These are phyloP conservation scores for Mallotus japonicus DNA, from an alignment of 441 rosid species.

Conservation along the genomic window DNA sequence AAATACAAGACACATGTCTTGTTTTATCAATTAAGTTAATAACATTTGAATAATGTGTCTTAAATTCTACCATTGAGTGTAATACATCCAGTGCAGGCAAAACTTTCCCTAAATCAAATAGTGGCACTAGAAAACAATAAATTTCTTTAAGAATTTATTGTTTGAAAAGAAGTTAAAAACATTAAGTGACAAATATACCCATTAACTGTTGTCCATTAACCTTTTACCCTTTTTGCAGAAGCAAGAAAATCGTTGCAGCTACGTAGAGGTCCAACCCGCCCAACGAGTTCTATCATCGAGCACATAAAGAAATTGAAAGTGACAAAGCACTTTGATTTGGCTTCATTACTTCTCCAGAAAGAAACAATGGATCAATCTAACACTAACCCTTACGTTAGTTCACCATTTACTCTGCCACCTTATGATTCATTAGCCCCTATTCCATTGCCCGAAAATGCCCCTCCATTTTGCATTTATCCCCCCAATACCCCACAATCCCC, in stretches of 20 bases:
- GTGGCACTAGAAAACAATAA: no score
- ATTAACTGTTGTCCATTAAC: background rate
- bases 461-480: slow-evolving; percentile 64
- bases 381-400: slow-evolving; percentile 49
- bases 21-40: no score
- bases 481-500: slow-evolving; percentile 52
- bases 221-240: slow-evolving; percentile 31
- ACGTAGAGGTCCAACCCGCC: slow-evolving; percentile 20
- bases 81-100: no score
- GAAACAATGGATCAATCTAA: slow-evolving; percentile 41
- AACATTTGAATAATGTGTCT: no score
- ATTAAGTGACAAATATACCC: no score
- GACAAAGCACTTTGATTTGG: slow-evolving; percentile 37
- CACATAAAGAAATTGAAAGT: slow-evolving; percentile 34
- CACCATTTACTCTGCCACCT: slow-evolving; percentile 64
- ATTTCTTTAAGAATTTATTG: no score
- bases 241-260: slow-evolving; percentile 40
- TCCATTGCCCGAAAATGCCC: slow-evolving; percentile 47
- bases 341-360: slow-evolving; percentile 30
- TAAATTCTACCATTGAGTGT: no score
- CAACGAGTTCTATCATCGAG: slow-evolving; percentile 22
- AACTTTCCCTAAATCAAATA: no score
- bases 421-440: slow-evolving; percentile 55
- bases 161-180: no score
- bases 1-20: no score